phyloP scores from a whole-genome alignment of 768 basidiomycete species.

The Mycena polygramma region DNA sequence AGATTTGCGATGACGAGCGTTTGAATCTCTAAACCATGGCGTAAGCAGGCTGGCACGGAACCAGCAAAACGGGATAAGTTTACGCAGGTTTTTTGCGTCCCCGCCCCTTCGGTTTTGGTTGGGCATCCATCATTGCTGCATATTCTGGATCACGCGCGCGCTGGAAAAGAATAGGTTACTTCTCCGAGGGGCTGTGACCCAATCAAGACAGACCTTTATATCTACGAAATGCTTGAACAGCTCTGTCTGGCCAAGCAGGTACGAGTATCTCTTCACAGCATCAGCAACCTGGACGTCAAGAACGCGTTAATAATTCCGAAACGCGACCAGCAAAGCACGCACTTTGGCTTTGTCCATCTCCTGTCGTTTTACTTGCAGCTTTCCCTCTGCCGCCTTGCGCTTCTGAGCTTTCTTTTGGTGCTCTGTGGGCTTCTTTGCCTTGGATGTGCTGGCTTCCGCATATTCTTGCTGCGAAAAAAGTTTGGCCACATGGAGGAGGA shows the following conservation, averaged over 20 bases:
- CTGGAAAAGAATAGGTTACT: conserved; percentile 51
- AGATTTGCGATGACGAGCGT: conserved; percentile 89
- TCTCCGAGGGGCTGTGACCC: background rate
- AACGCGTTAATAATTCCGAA: conserved; percentile 31
- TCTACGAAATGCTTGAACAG: conserved; percentile 99
- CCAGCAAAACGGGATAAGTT: conserved; percentile 28
- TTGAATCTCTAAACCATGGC: conserved; percentile 68
- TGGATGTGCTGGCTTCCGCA: conserved; percentile 37
- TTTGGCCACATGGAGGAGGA: conserved; percentile 22
- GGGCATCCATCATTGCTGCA: conserved; percentile 87
- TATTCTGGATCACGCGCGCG: conserved; percentile 94
- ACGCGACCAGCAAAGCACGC: conserved; percentile 19
- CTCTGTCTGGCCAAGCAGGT: conserved; percentile 98
- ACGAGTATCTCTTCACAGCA: conserved; percentile 96
- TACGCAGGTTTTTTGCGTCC: conserved; percentile 87
- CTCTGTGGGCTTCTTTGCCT: conserved; percentile 51
- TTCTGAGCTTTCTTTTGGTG: conserved; percentile 56
- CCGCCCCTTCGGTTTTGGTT: conserved; percentile 87
- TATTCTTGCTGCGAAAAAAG: conserved; percentile 23
- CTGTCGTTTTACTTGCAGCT: conserved; percentile 77
- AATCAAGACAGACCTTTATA: conserved; percentile 75
- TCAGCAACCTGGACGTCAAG: conserved; percentile 75
- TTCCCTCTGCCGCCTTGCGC: conserved; percentile 78
- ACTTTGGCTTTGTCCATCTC: conserved; percentile 94
- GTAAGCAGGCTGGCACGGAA: background rate